Evolutionary conservation across 352 stramenopile species (phyloP).

Genomic region (Pythium inflatum): DNA sequence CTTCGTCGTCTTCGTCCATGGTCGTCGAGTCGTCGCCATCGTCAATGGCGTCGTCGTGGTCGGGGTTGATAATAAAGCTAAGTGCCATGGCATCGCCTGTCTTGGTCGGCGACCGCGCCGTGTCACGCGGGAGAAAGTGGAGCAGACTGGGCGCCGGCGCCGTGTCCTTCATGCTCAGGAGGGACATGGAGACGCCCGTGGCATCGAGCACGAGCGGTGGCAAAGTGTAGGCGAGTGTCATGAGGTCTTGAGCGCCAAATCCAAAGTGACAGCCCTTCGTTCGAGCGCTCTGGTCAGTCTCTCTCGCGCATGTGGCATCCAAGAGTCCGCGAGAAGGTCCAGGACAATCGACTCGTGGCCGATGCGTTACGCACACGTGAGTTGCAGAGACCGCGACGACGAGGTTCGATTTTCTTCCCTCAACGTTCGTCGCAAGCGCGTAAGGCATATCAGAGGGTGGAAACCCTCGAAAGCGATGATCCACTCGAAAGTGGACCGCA

Average conservation of each 20-base stretch:
- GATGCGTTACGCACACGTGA: slow-evolving; percentile 2
- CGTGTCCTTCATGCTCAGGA: slow-evolving; percentile 27
- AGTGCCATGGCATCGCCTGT: slow-evolving; percentile 49
- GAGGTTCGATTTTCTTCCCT: slow-evolving; percentile 23
- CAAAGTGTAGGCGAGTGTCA: not conserved
- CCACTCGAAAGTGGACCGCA: slow-evolving; percentile 30
- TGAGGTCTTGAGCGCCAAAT: not conserved
- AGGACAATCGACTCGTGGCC: not conserved
- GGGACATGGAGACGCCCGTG: slow-evolving; percentile 26
- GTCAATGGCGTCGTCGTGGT: slow-evolving; percentile 6
- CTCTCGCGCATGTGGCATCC: too few relatives aligned
- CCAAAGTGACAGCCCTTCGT: too few relatives aligned
- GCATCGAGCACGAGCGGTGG: slow-evolving; percentile 13
- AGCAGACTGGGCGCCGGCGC: slow-evolving; percentile 18
- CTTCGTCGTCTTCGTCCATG: slow-evolving; percentile 19
- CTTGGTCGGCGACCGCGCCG: not conserved
- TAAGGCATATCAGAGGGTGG: slow-evolving; percentile 22
- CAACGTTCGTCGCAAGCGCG: slow-evolving; percentile 9
- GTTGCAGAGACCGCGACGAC: slow-evolving; percentile 16
- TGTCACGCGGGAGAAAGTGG: slow-evolving; percentile 13
- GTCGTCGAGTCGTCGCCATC: slow-evolving; percentile 23
- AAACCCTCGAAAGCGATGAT: slow-evolving; percentile 12
- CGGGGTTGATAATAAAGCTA: slow-evolving; percentile 62
- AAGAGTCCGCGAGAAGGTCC: not conserved
- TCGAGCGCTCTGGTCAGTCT: too few relatives aligned